These are phyloP conservation scores for Penicillium coffeae DNA, from an alignment of 495 filamentous ascomycete species.

Conservation along the genomic window DNA sequence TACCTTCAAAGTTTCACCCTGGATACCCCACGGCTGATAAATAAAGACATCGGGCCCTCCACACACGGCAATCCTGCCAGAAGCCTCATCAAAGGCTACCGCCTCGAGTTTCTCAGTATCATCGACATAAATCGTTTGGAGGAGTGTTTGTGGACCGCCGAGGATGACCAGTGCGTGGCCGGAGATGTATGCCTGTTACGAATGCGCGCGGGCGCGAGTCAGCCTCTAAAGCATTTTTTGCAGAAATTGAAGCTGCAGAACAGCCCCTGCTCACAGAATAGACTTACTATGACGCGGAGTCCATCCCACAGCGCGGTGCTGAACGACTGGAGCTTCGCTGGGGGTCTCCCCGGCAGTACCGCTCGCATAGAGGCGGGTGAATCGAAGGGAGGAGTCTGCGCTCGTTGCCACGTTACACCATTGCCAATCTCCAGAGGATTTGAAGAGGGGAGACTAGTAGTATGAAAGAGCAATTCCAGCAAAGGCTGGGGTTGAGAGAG, in stretches of 20 bases:
- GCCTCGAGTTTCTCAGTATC: slow-evolving; percentile 67
- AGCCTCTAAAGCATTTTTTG: slow-evolving; percentile 6
- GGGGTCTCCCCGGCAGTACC: slow-evolving; percentile 87
- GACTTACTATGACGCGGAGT: slow-evolving; percentile 70
- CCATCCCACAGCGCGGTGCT: slow-evolving; percentile 79
- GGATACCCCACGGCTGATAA: slow-evolving; percentile 72
- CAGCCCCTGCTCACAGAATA: not conserved
- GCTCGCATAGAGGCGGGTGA: slow-evolving; percentile 59
- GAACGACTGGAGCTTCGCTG: slow-evolving; percentile 85
- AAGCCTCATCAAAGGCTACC: slow-evolving; percentile 70
- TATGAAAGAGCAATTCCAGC: not conserved
- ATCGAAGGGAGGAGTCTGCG: slow-evolving; percentile 23
- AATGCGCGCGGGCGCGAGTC: slow-evolving; percentile 11
- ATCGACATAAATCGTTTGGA: slow-evolving; percentile 90
- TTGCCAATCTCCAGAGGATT: slow-evolving; percentile 22
- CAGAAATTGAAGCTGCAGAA: slow-evolving; percentile 3
- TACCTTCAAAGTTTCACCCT: slow-evolving; percentile 58
- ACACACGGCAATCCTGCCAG: slow-evolving; percentile 81
- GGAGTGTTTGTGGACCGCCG: slow-evolving; percentile 63
- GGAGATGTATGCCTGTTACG: slow-evolving; percentile 76
- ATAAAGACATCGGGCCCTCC: slow-evolving; percentile 63
- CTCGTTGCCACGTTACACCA: slow-evolving; percentile 33
- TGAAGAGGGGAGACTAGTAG: not conserved
- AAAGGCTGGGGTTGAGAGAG: slow-evolving; percentile 5
- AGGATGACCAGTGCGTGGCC: slow-evolving; percentile 84